Evolutionary conservation across 2,329 filamentous ascomycete species (phyloP).

Genomic region (Blastomyces parvus): DNA sequence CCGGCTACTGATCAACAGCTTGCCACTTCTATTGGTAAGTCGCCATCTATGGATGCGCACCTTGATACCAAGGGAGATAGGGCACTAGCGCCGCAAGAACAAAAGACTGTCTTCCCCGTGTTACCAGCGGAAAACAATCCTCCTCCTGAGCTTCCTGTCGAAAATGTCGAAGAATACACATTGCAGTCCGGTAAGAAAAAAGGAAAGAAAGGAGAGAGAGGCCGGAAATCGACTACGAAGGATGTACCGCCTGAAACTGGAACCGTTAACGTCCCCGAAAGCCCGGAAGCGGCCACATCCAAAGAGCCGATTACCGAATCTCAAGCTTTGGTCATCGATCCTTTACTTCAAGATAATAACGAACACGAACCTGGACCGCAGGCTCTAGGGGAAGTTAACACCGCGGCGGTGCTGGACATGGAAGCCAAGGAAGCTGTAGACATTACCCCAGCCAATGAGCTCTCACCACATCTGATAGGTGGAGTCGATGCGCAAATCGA

Average conservation of each 20-base stretch:
- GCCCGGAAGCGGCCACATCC: neutral
- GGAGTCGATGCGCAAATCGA: constrained; percentile 8
- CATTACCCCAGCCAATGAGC: constrained; percentile 13
- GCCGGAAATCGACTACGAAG: constrained; percentile 3
- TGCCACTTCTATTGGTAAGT: neutral
- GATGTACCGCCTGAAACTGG: neutral
- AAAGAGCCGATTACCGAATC: neutral
- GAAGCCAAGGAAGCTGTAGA: neutral
- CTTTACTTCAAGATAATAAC: neutral
- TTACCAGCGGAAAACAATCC: neutral
- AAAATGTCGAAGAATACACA: constrained; percentile 9
- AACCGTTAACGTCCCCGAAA: neutral
- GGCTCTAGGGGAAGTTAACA: neutral
- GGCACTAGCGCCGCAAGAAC: neutral
- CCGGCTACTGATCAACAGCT: neutral
- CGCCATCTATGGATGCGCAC: neutral
- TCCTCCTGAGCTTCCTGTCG: constrained; percentile 9
- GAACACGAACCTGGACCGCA: constrained; percentile 7
- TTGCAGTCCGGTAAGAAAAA: constrained; percentile 17
- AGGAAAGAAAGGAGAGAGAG: constrained; percentile 20
- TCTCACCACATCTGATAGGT: constrained; percentile 15
- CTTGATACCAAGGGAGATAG: neutral
- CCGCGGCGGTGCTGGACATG: neutral
- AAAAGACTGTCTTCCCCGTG: neutral
- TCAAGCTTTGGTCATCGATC: neutral